Percentiles rank a stretch among this genome's conserved stretches.
Evolutionary conservation across 306 rosid genomes (phyloP).

Genomic region (Cotoneaster glaucophyllus): DNA sequence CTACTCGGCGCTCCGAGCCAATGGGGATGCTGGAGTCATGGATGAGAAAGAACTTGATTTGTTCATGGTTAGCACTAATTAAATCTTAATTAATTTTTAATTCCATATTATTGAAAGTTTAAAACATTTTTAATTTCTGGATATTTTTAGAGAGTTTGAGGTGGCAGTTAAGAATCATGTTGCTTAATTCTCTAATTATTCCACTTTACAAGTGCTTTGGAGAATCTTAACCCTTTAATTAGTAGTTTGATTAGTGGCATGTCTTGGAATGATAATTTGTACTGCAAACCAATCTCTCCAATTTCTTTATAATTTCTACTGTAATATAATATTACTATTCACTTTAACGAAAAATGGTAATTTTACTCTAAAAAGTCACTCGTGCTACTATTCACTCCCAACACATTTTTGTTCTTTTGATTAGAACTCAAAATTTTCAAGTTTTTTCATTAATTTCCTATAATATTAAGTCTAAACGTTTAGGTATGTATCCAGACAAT

Average conservation of each 20-base stretch:
- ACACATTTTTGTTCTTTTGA: no score
- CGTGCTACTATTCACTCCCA: no score
- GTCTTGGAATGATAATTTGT: constrained; percentile 24
- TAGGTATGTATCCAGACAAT: no score
- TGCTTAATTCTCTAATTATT: constrained; percentile 21
- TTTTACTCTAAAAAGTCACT: no score
- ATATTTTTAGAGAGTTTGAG: constrained; percentile 10
- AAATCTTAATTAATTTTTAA: not conserved
- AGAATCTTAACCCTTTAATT: constrained; percentile 36
- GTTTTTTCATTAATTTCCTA: no score
- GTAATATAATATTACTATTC: no score
- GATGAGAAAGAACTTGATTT: constrained; percentile 76
- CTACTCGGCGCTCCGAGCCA: constrained; percentile 37
- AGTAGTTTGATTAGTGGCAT: constrained; percentile 15
- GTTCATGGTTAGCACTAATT: constrained; percentile 49
- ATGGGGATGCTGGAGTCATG: constrained; percentile 8
- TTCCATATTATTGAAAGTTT: not conserved
- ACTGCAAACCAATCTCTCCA: constrained; percentile 19
- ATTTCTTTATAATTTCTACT: not conserved
- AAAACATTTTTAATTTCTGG: not conserved
- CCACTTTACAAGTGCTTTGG: constrained; percentile 35
- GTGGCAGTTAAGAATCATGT: constrained; percentile 23
- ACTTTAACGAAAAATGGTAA: no score
- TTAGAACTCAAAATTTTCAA: no score
- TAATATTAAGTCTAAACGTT: not conserved